Evolutionary conservation across 2,329 filamentous ascomycete genomes (phyloP), one percentile per base, ranked within the genome.

Genomic region (Capronia epimyces): DNA sequence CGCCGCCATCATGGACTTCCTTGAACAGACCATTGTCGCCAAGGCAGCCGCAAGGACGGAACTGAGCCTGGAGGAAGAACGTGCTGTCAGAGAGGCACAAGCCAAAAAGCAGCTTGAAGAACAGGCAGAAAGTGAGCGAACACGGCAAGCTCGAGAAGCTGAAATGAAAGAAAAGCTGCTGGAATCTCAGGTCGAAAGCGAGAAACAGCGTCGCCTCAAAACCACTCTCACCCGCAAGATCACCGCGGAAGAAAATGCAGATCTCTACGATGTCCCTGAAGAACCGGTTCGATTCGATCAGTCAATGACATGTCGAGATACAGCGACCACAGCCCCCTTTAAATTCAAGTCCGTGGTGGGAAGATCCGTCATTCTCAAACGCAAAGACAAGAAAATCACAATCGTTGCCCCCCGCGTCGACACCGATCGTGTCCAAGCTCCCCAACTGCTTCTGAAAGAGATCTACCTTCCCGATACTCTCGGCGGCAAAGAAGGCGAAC

Each of bases 391-490:
- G 25, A 79, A 79, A 39, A 78, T 85, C 21, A 71, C 69, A 0
- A 72, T 86, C 63, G 81, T 84, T 7, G 88, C 91, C 5, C 81
- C 84, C 49, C 87, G 88, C 0, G 74, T 86, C 8, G 71, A 83
- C 24, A 64, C 76, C 16, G 75, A 75, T 34, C 73, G 77, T 49
- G 72, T 78, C 32, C 77, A 76, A 52, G 78, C 82, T 18, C 78
- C 73, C 20, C 67, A 79, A n/a, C 72, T 95, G 24, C 80, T 87
- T 1, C 70, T 95, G 49, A 95, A 91, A 69, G 77, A 88, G 67
- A 75, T 83, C 7, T 73, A 77, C 46, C 66, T 91, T 52, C 72
- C 76, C 20, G 76, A 80, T 8, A 75, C 71, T 22, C 73, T 74
- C 2, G 79, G 79, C 43, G 82, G 86, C 42, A 66, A 73, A 1